Evolutionary conservation across 306 rosid species (phyloP).

Genomic region (Adenanthera pavonina): DNA sequence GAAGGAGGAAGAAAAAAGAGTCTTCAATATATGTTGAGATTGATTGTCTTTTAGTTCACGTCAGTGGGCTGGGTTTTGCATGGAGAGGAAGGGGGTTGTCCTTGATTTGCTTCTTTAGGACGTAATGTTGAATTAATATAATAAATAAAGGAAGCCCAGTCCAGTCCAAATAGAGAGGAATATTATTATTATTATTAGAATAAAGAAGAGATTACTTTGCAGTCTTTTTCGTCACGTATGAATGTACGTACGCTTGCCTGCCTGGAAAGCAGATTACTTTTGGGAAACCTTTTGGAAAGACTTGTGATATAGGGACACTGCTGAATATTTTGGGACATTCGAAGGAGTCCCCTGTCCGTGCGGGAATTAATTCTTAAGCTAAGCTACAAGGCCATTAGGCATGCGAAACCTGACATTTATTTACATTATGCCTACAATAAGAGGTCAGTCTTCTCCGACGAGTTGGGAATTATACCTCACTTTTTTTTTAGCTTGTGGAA

Average conservation of each 20-base stretch:
- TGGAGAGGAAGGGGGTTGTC: constrained; percentile 44
- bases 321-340: constrained; percentile 44
- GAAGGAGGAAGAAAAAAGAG: constrained; percentile 43
- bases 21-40: constrained; percentile 49
- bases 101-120: constrained; percentile 55
- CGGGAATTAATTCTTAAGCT: constrained; percentile 44
- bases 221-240: not conserved
- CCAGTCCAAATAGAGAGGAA: constrained; percentile 31
- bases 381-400: not conserved
- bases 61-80: constrained; percentile 49
- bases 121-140: constrained; percentile 33
- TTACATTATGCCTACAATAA: not conserved
- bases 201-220: constrained; percentile 38
- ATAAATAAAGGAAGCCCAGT: not conserved
- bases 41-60: constrained; percentile 74
- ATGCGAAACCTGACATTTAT: not conserved
- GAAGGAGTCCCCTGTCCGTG: constrained; percentile 24
- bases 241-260: not conserved
- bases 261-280: constrained; percentile 53
- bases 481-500: not conserved
- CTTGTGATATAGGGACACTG: constrained; percentile 34
- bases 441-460: not conserved
- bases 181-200: constrained; percentile 14
- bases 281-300: constrained; percentile 40
- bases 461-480: not conserved